Percentiles rank a stretch among this genome's conserved stretches.
phyloP scores from a whole-genome alignment of 192 early-diverging fungal genomes.

The Linnemannia zychae region DNA sequence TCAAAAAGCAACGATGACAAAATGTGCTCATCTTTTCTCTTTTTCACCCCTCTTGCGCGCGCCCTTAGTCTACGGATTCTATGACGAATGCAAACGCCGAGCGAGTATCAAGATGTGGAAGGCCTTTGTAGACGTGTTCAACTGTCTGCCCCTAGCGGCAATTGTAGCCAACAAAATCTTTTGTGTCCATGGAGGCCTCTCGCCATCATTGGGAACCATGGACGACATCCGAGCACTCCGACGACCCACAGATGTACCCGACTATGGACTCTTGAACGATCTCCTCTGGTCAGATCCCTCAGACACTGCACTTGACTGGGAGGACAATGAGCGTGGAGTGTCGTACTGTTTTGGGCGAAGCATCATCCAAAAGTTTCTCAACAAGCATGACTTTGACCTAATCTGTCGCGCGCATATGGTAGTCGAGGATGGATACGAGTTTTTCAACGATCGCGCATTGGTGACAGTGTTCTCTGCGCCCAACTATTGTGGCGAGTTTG shows the following conservation, averaged over 20 bases:
- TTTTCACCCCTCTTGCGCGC: slow-evolving; percentile 9
- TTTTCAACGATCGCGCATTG: slow-evolving; percentile 89
- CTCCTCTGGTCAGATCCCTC: slow-evolving; percentile 95
- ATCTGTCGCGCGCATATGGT: slow-evolving; percentile 96
- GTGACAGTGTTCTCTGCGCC: slow-evolving; percentile 97
- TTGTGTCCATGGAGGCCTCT: slow-evolving; percentile 95
- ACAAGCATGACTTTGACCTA: slow-evolving; percentile 90
- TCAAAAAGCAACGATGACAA: not conserved
- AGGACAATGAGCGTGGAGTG: slow-evolving; percentile 97
- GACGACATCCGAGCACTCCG: slow-evolving; percentile 86
- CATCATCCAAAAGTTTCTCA: slow-evolving; percentile 87
- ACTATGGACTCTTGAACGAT: slow-evolving; percentile 92
- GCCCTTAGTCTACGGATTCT: slow-evolving; percentile 90
- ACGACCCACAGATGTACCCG: slow-evolving; percentile 92
- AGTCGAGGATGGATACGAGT: slow-evolving; percentile 98
- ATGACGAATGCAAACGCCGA: slow-evolving; percentile 96
- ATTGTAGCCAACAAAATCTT: slow-evolving; percentile 95
- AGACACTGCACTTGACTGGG: slow-evolving; percentile 82
- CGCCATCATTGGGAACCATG: slow-evolving; percentile 83
- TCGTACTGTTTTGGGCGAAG: slow-evolving; percentile 92
- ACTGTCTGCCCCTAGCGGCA: slow-evolving; percentile 91
- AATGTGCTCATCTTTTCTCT: slow-evolving; percentile 20
- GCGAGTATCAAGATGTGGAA: slow-evolving; percentile 92
- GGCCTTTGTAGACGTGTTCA: slow-evolving; percentile 94
- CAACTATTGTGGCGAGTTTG: slow-evolving; percentile 99